Evolutionary conservation across 495 filamentous ascomycete genomes (phyloP), one percentile per base, ranked within the genome.

Genomic region (Aspergillus sparsus): DNA sequence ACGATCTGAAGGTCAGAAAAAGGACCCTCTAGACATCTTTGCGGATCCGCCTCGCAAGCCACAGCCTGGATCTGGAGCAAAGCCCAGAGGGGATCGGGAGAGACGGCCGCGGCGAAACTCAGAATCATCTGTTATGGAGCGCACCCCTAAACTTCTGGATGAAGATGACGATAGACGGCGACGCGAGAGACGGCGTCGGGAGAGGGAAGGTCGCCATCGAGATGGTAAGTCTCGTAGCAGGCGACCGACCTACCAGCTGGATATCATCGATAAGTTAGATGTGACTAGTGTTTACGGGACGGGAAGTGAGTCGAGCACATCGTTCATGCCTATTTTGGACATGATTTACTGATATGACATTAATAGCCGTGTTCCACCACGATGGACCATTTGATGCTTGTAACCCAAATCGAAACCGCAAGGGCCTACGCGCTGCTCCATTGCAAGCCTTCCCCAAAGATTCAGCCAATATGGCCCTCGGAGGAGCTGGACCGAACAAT

Each of bases 351-450:
- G 34, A 49, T 51, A 55, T 33, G 13, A 9, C n/a, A 31, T n/a
- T n/a, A 16, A 31, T 4, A 56, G 16, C 60, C 97, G 93, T 98
- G 70, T 97, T 99, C 74, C 95, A 99, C 61, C 95, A 99, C 70
- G 95, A 99, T 70, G 95, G 95, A 27, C 95, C 95, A 8, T 99
- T 97, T 66, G 95, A 99, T 76, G 95, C 95, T 13, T 94, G 92
- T 74, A 97, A 97, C 65, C 93, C 95, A 6, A 89, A 94, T 71
- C 89, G 95, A 60, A 99, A 99, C 71, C 86, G 90, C 50, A 90
- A 89, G 66, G 90, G 89, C 53, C 83, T 87, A 61, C 84, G 87
- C 57, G 86, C 89, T 33, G 92, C 94, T 11, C 95, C 95, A 3
- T 96, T 99, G 90, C 88, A 97, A 70, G 95, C 95, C 6, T 99